These are phyloP conservation scores for Clonostachys rhizophaga DNA, from an alignment of 2,329 filamentous ascomycete genomes.

Conservation along the genomic window DNA sequence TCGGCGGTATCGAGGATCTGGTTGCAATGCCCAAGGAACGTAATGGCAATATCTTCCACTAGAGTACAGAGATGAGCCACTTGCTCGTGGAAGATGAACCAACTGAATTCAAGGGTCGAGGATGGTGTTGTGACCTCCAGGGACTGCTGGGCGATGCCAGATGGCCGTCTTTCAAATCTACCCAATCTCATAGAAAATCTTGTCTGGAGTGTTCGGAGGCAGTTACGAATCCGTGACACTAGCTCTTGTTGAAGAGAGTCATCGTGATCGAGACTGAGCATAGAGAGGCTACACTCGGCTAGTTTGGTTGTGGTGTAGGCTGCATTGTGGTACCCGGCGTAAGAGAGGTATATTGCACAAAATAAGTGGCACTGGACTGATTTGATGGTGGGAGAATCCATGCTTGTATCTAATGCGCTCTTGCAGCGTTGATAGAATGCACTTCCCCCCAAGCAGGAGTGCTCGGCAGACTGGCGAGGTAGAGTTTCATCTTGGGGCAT, in stretches of 20 bases:
- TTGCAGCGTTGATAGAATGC: conserved; percentile 3
- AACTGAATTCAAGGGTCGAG: not conserved
- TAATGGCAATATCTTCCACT: not conserved
- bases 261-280: not conserved
- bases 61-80: not conserved
- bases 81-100: not conserved
- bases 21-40: not conserved
- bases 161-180: not conserved
- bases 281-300: not conserved
- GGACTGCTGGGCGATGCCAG: not conserved
- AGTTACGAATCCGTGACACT: not conserved
- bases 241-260: not conserved
- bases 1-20: not conserved
- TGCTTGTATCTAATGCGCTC: not conserved
- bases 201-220: not conserved
- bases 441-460: not conserved
- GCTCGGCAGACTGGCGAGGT: not conserved
- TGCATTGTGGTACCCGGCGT: conserved; percentile 2
- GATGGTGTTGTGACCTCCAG: not conserved
- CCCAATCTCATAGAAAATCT: conserved; percentile 1
- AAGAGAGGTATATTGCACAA: conserved; percentile 2
- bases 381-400: conserved; percentile 1
- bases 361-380: conserved; percentile 1
- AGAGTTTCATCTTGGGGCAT: not conserved
- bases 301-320: not conserved